These are phyloP conservation scores for Onygena corvina DNA, from an alignment of 2,329 filamentous ascomycete species.

Conservation along the genomic window DNA sequence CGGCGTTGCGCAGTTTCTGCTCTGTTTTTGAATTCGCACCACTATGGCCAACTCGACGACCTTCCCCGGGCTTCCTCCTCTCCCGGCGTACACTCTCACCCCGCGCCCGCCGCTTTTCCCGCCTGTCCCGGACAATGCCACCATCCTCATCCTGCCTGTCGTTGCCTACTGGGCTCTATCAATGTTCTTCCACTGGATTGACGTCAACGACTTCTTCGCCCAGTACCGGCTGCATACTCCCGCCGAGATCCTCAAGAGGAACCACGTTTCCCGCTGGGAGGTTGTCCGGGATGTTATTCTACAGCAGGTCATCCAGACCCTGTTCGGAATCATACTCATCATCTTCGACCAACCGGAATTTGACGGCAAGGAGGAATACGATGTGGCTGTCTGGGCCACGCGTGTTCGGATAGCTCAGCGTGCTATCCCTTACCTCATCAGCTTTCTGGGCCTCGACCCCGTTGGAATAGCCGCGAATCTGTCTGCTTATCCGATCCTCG, in stretches of 20 bases:
- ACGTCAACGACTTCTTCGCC: constrained; percentile 72
- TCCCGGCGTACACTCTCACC: constrained; percentile 66
- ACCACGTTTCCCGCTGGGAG: constrained; percentile 72
- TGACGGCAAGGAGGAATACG: constrained; percentile 67
- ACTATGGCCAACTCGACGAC: constrained; percentile 24
- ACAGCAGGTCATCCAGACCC: constrained; percentile 81
- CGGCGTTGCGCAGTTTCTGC: background rate
- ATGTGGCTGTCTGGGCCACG: constrained; percentile 81
- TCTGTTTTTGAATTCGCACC: background rate
- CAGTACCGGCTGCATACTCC: constrained; percentile 92
- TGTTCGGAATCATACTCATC: constrained; percentile 55
- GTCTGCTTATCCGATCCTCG: constrained; percentile 58
- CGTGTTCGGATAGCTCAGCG: constrained; percentile 67
- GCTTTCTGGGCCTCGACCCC: constrained; percentile 64
- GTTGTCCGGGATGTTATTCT: constrained; percentile 82
- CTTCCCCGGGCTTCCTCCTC: constrained; percentile 57
- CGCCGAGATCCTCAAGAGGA: constrained; percentile 75
- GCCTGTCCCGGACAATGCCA: constrained; percentile 67
- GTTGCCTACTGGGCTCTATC: constrained; percentile 82
- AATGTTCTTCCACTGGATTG: constrained; percentile 74
- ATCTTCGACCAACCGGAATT: constrained; percentile 62
- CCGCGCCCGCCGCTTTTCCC: constrained; percentile 60
- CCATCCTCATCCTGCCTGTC: constrained; percentile 64
- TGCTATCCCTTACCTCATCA: constrained; percentile 60
- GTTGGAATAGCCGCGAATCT: constrained; percentile 63